Conservation (phyloP, 306 rosid species). For the Acacia confusa region DNA sequence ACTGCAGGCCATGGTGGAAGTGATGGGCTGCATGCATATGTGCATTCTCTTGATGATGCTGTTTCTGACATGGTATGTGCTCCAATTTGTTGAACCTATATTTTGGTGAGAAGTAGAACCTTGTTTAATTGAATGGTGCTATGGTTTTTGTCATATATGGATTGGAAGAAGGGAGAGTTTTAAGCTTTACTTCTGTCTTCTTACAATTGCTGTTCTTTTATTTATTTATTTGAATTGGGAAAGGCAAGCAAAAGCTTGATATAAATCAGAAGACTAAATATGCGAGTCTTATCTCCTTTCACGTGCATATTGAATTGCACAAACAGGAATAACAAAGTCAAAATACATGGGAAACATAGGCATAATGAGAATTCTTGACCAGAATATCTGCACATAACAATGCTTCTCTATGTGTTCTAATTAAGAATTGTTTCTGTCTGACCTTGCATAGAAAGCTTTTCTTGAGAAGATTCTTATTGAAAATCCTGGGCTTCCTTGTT, state of each 20-base stretch:
- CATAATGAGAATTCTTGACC: too few relatives aligned
- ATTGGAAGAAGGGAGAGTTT: background rate
- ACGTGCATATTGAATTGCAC: too few relatives aligned
- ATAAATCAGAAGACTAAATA: too few relatives aligned
- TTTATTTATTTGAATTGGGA: too few relatives aligned
- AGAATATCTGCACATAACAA: too few relatives aligned
- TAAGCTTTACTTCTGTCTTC: background rate
- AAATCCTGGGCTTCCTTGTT: constrained; percentile 74
- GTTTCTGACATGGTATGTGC: constrained; percentile 76
- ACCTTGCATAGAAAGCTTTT: constrained; percentile 61
- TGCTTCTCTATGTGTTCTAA: constrained; percentile 5
- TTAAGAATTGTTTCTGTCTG: background rate
- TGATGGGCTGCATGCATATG: constrained; percentile 91
- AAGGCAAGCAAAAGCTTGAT: too few relatives aligned
- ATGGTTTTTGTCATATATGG: background rate
- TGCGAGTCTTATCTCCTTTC: too few relatives aligned
- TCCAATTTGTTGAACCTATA: background rate
- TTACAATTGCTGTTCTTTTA: background rate
- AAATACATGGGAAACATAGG: too few relatives aligned
- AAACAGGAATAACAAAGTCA: too few relatives aligned
- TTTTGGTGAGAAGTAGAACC: background rate
- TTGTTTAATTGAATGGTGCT: background rate
- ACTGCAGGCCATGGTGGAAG: constrained; percentile 90
- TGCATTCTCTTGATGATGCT: constrained; percentile 87
- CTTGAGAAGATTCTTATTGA: constrained; percentile 72